Evolutionary conservation across 2,329 filamentous ascomycete species (phyloP), one percentile per base, ranked within the genome.

Genomic region (Xylaria digitata): DNA sequence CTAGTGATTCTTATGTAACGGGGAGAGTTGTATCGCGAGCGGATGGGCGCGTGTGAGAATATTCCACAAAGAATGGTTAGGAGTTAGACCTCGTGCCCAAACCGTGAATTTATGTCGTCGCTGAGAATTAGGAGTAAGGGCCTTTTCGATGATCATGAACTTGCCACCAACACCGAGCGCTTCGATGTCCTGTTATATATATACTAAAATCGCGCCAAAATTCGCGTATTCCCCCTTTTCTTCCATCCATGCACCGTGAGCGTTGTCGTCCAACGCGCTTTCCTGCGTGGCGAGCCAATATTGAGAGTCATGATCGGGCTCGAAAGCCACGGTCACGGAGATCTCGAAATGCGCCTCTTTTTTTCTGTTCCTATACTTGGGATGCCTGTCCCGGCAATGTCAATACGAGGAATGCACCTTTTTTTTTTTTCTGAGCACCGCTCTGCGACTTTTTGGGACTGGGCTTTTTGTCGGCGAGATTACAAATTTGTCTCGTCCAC

Each of bases 311-410:
- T 66, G 61, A 60, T 66, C 56, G 30, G 23, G 53, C 40, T 60
- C 23, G 45, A 64, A 42, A 60, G 67, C 67, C 67, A 69, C 63
- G 34, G 43, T 13, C 55, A 13, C 21, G 66, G 40, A 53, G 59
- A 68, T 68, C 66, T 57, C 52, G 37, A 56, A 45, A 45, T 21
- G 53, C 66, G 62, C 53, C 62, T 61, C 61, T 23, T 15, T 53
- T 61, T 53, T 15, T n/a, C 34, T 56, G n/a, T 53, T 15, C n/a
- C 23, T n/a, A 32, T 46, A 40, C 61, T 63, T 43, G 37, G 53
- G 15, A 54, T 63, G 48, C 54, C 45, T 67, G 53, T 49, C 32
- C 42, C 45, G 46, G 50, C 26, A 23, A 61, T 57, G 40, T 57
- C 17, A 52, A 56, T 61, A 65, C 63, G 62, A 65, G 45, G 34